phyloP scores from a whole-genome alignment of 78 protist genomes.

The Dictyostelium intermedium region DNA sequence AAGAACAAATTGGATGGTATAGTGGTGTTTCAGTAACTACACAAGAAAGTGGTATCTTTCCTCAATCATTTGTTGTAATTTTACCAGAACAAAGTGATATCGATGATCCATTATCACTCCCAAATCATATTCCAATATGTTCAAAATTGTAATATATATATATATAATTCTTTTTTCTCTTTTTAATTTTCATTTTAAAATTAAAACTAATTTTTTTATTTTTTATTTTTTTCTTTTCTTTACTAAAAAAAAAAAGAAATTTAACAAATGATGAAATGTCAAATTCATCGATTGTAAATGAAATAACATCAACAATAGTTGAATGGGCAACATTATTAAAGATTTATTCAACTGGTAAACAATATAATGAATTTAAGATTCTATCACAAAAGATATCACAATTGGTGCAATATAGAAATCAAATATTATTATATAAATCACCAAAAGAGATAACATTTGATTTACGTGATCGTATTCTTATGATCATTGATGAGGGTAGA shows the following conservation, averaged over 20 bases:
- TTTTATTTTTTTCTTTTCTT: not conserved
- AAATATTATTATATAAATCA: conserved; percentile 26
- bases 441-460: conserved; percentile 66
- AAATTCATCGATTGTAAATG: conserved; percentile 59
- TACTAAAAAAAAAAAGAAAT: conserved; percentile 11
- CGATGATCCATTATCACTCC: not conserved
- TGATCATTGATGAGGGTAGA: conserved; percentile 54
- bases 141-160: not conserved
- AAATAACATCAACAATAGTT: conserved; percentile 61
- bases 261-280: conserved; percentile 41
- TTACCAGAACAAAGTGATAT: conserved; percentile 45
- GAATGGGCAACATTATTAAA: conserved; percentile 78
- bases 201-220: not conserved
- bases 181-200: not conserved
- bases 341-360: conserved; percentile 60
- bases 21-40: conserved; percentile 68
- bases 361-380: conserved; percentile 55
- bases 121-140: conserved; percentile 21
- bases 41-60: conserved; percentile 77
- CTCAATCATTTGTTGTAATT: conserved; percentile 72
- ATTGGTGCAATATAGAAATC: conserved; percentile 67
- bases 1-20: conserved; percentile 61
- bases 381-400: conserved; percentile 44
- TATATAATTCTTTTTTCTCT: not conserved
- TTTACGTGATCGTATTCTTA: conserved; percentile 52